Base-by-base conservation (phyloP, 2,329 filamentous ascomycete genomes). In the Beauveria caledonica region DNA sequence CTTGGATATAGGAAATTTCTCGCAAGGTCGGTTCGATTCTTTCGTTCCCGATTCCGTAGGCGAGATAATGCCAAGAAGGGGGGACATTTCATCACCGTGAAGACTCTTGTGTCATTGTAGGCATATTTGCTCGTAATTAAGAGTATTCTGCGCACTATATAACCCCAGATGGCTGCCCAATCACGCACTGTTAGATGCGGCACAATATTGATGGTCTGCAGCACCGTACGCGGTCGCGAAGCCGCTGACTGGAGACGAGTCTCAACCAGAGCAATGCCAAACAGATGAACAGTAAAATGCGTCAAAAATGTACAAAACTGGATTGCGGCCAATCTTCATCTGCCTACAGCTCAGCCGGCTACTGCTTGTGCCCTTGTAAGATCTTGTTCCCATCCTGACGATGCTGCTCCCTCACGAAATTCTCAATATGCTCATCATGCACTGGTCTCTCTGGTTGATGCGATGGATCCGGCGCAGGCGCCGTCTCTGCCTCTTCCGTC, bases 1-100 rank as follows among this genome's bases (percentile, higher is more conserved):
- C 81, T 80, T 80, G 80, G 72, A 77, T 77, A 82, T 84, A 85
- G 82, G 82, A 85, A 85, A 80, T 83, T 78, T 83, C 72, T 73
- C 79, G 78, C 72, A 73, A 70, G 64, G 60, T 60, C 70, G 73
- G 73, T 72, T 73, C 68, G 66, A 68, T 71, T 63, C 62, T 19
- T 39, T 52, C 60, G 52, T 19, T 46, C 40, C 40, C 21, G 52
- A 55, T 25, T 62, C 74, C 68, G 73, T 74, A 79, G 79, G 76
- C 77, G 77, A 77, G 72, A 77, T 75, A 76, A 83, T 81, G 82
- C 81, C 80, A 81, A 82, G 78, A 80, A 83, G 78, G 75, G 80
- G 82, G 81, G 77, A 82, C 76, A 85, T 80, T 66, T 58, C 11
- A 36, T 27, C 44, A 36, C 17, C 9, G 21, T 42, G 40, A 48